Base-by-base conservation (phyloP, 106 monocot genomes). In the Dendrobium chrysotoxum region DNA sequence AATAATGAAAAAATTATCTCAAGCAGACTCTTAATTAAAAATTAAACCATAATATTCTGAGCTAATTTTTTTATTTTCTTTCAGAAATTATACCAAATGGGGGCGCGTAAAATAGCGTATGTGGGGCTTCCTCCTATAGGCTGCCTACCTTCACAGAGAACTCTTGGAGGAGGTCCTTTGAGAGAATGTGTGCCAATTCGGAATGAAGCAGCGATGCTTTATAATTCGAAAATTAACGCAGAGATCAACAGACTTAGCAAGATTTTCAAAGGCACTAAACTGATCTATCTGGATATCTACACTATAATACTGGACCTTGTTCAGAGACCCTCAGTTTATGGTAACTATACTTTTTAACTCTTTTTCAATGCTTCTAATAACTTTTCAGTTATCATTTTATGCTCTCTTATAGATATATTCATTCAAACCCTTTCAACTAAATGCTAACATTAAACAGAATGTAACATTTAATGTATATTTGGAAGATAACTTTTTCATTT, bases 211-310 rank as follows among this genome's bases (percentile, higher is more conserved):
- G 45, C 76, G 2, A 0, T 12, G 76, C 44, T 76, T 13, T 76
- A 76, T 39, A 76, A 76, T 47, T 44, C 28, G 7, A 46, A 26
- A 44, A 45, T 76, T 40, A 46, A 13, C 20, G 28, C 38, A 76
- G 76, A 76, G 47, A 25, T 76, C 10, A 25, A 28, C 47, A 45
- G 76, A 0, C 76, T 76, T 0, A 5, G 7, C 13, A 21, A 4
- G 3, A 25, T 10, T 13, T 76, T 76, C 47, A 28, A 21, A 26
- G 45, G 15, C 76, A 50, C 76, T 0, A 46, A 26, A 40, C 47
- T 76, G 11, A 13, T 47, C 47, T 76, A 46, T 28, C 25, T 76
- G 1, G 76, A 76, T 57, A 57, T 75, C 75, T 81, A 81, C 38
- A 35, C 53, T 13, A 55, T 75, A 39, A 5, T 81, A 2, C 47